phyloP scores from a whole-genome alignment of 164 flowering plant species.

The Kingdonia uniflora region DNA sequence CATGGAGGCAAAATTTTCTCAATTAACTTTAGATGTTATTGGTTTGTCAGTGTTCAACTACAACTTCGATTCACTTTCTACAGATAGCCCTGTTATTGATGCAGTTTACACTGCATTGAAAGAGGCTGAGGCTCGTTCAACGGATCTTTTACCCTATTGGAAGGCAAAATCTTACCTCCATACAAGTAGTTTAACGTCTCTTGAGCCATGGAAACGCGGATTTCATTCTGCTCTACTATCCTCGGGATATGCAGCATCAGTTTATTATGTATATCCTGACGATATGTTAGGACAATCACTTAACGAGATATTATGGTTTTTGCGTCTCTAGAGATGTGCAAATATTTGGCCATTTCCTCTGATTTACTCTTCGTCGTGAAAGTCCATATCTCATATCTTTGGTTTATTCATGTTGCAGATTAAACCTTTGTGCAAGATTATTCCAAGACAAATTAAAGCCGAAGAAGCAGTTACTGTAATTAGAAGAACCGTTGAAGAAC shows the following conservation, averaged over 20 bases:
- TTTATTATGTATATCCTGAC: too few species aligned
- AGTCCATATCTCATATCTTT: too few species aligned
- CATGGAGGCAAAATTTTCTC: constrained; percentile 89
- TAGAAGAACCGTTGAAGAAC: constrained; percentile 68
- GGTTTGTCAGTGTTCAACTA: constrained; percentile 89
- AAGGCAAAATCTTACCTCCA: constrained; percentile 43
- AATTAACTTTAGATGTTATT: constrained; percentile 82
- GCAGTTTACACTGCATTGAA: constrained; percentile 88
- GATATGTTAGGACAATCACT: too few species aligned
- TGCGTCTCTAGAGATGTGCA: too few species aligned
- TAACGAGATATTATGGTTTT: too few species aligned
- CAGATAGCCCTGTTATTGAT: constrained; percentile 84
- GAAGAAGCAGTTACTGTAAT: constrained; percentile 69
- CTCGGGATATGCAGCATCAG: too few species aligned
- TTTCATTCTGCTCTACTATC: too few species aligned
- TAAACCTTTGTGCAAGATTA: constrained; percentile 51
- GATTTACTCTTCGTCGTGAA: too few species aligned
- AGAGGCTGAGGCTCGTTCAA: constrained; percentile 89
- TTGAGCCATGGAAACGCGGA: too few species aligned
- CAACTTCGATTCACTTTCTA: constrained; percentile 69
- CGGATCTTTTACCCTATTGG: constrained; percentile 89
- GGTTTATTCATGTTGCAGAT: constrained; percentile 30
- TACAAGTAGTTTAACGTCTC: too few species aligned
- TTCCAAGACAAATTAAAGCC: constrained; percentile 90
- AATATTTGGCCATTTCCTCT: too few species aligned